A percentile compares a stretch with the other conserved stretches of the same genome.
Conservation (phyloP, 306 rosid species). For the Alnus rubra region DNA sequence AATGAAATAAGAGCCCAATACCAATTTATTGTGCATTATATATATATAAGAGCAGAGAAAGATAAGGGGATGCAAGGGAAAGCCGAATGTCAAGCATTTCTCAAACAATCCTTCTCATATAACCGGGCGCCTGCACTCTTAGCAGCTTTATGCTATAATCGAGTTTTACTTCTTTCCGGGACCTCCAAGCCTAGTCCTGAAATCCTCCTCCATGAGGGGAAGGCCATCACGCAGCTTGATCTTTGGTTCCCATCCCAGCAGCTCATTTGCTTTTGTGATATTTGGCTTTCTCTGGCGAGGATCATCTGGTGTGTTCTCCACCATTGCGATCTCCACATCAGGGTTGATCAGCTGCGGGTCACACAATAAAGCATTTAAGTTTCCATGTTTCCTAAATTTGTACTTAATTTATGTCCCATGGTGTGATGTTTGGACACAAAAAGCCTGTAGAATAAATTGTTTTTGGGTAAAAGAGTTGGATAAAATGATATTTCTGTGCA, state of each 20-base stretch:
- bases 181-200: constrained; percentile 70
- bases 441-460: neutral
- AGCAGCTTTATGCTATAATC: neutral
- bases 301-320: constrained; percentile 91
- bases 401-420: neutral
- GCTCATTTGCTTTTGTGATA: constrained; percentile 67
- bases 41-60: constrained; percentile 16
- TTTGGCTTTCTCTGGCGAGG: constrained; percentile 83
- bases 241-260: constrained; percentile 81
- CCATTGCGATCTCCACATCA: constrained; percentile 56
- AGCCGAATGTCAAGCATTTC: constrained; percentile 7
- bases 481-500: too few relatives aligned
- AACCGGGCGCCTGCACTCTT: neutral
- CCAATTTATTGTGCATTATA: constrained; percentile 13
- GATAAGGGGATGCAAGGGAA: neutral
- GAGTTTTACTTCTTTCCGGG: constrained; percentile 26
- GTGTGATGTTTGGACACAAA: neutral
- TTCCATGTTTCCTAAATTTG: neutral
- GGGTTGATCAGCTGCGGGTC: constrained; percentile 74
- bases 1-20: neutral
- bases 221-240: constrained; percentile 65
- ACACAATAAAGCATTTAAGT: constrained; percentile 1
- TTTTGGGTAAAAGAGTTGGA: too few relatives aligned
- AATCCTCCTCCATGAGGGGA: constrained; percentile 87
- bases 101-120: neutral